Evolutionary conservation across 192 early-diverging fungal genomes (phyloP).

Genomic region (Anaeromyces robustus): DNA sequence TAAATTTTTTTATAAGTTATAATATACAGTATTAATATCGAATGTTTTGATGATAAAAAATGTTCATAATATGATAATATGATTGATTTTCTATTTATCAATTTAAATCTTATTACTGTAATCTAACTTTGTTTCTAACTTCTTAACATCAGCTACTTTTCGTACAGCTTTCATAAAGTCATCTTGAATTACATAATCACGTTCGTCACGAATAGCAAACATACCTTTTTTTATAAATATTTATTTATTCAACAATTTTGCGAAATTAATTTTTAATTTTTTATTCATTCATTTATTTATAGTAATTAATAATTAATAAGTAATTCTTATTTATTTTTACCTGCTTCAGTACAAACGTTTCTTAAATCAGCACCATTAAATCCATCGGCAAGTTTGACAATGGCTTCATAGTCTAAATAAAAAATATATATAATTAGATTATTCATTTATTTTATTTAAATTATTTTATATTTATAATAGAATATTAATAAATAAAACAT

Average conservation of each 20-base stretch:
- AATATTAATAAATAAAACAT: background rate
- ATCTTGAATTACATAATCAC: constrained; percentile 94
- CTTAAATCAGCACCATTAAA: constrained; percentile 98
- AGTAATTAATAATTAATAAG: too few species aligned
- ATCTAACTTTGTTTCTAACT: constrained; percentile 77
- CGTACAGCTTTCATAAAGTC: constrained; percentile 99
- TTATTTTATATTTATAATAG: background rate
- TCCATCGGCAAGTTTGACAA: constrained; percentile 93
- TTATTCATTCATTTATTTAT: too few species aligned
- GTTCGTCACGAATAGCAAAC: constrained; percentile 98
- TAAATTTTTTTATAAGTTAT: too few species aligned
- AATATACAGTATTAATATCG: too few species aligned
- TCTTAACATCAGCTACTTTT: constrained; percentile 95
- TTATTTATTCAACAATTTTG: background rate
- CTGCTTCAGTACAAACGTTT: constrained; percentile 98
- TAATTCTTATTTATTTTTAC: constrained; percentile 12
- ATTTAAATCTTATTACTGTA: constrained; percentile 24
- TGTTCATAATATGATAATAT: too few species aligned
- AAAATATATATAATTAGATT: background rate
- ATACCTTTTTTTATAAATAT: constrained; percentile 36
- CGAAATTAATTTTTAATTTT: too few species aligned
- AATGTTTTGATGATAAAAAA: too few species aligned
- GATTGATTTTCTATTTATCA: too few species aligned
- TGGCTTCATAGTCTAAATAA: constrained; percentile 80
- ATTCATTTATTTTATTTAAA: too few species aligned